phyloP scores from a whole-genome alignment of 176 grass and related monocot genomes.

The Canna indica region DNA sequence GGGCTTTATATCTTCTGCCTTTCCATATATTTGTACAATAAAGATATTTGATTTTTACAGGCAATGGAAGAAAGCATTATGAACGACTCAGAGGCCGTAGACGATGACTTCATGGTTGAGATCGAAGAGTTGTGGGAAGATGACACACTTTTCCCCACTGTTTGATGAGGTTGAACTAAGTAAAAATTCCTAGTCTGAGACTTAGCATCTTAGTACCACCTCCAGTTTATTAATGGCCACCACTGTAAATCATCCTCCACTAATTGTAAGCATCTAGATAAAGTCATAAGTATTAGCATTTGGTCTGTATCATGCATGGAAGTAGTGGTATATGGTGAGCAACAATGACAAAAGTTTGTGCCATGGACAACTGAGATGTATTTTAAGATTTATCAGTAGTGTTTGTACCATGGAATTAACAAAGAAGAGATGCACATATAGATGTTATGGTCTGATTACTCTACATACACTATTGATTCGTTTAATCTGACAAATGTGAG shows the following conservation, averaged over 20 bases:
- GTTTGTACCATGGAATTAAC: neutral
- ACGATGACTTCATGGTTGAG: conserved; percentile 58
- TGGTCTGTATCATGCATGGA: neutral
- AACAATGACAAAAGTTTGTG: neutral
- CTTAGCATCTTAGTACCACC: neutral
- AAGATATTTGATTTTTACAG: conserved; percentile 37
- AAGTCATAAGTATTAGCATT: neutral
- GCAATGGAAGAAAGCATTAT: conserved; percentile 50
- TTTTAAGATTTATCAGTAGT: neutral
- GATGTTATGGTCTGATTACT: neutral
- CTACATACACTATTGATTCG: no score
- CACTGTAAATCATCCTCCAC: conserved; percentile 4
- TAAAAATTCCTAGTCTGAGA: neutral
- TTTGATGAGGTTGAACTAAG: conserved; percentile 10
- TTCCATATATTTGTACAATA: neutral
- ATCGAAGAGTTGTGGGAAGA: conserved; percentile 54
- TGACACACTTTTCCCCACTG: conserved; percentile 31
- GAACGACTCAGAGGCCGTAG: conserved; percentile 26
- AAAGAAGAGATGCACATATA: neutral
- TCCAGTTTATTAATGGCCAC: neutral
- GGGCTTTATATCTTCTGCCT: no score
- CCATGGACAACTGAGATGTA: no score
- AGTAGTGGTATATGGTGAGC: neutral
- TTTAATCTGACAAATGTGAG: no score
- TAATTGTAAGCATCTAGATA: neutral